These are phyloP conservation scores for Xylogone sp. DNA, from an alignment of 2,329 filamentous ascomycete genomes.

Conservation along the genomic window DNA sequence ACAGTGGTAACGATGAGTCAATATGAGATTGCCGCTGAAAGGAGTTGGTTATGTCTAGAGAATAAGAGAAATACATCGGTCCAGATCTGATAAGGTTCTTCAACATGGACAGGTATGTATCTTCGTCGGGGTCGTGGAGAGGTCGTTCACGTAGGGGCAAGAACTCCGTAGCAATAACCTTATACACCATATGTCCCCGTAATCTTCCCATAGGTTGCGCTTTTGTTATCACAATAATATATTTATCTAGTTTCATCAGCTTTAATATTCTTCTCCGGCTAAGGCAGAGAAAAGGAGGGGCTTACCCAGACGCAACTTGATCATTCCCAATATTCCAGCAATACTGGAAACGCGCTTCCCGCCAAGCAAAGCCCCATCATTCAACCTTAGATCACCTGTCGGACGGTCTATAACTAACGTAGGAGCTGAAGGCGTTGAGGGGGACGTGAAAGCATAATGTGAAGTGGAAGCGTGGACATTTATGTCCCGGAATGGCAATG, in stretches of 20 bases:
- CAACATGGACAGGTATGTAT: constrained; percentile 80
- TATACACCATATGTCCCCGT: constrained; percentile 96
- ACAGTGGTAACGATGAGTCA: constrained; percentile 70
- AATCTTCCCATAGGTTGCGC: constrained; percentile 85
- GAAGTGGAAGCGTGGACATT: constrained; percentile 91
- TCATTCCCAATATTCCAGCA: constrained; percentile 88
- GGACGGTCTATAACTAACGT: constrained; percentile 88
- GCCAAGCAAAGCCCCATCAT: constrained; percentile 71
- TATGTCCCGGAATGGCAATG: constrained; percentile 86
- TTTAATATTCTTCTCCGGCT: background rate
- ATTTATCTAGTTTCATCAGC: constrained; percentile 63
- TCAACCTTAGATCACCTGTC: constrained; percentile 83
- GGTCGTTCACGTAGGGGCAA: constrained; percentile 89
- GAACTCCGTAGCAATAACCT: constrained; percentile 85
- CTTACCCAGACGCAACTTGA: constrained; percentile 87
- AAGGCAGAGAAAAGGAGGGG: too few relatives aligned
- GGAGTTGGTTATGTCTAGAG: constrained; percentile 91
- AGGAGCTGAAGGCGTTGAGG: constrained; percentile 84
- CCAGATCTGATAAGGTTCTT: constrained; percentile 77
- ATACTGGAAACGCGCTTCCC: constrained; percentile 89
- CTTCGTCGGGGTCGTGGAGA: constrained; percentile 89
- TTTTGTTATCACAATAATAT: constrained; percentile 95
- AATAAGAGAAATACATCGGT: constrained; percentile 98
- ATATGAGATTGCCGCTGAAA: constrained; percentile 89
- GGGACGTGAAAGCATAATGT: constrained; percentile 94